phyloP scores from a whole-genome alignment of 2,329 filamentous ascomycete species.

The Phoma herbarum region DNA sequence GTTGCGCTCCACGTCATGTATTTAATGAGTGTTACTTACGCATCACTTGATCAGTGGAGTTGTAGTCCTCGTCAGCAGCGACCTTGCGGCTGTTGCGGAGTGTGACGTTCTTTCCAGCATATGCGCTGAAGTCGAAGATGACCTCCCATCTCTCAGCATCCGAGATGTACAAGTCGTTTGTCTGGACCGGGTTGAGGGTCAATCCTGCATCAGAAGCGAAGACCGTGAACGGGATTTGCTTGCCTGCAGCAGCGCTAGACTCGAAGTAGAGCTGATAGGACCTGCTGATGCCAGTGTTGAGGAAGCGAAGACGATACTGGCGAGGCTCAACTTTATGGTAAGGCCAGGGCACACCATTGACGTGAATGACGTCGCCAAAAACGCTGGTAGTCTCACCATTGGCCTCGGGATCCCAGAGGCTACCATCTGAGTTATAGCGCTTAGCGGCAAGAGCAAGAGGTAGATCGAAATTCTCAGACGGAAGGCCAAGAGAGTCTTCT shows the following conservation, averaged over 20 bases:
- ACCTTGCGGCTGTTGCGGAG: slow-evolving; percentile 57
- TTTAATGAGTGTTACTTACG: slow-evolving; percentile 6
- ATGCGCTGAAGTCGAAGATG: slow-evolving; percentile 65
- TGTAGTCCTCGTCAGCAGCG: slow-evolving; percentile 62
- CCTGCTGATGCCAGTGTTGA: slow-evolving; percentile 54
- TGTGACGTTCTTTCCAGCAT: slow-evolving; percentile 60
- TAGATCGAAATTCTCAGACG: slow-evolving; percentile 63
- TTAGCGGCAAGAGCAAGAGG: slow-evolving; percentile 63
- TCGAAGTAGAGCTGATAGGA: slow-evolving; percentile 62
- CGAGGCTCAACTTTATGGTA: slow-evolving; percentile 65
- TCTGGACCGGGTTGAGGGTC: slow-evolving; percentile 53
- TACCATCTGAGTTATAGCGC: slow-evolving; percentile 62
- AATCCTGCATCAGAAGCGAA: slow-evolving; percentile 62
- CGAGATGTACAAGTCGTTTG: slow-evolving; percentile 57
- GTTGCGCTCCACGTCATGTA: background rate
- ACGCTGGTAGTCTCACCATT: slow-evolving; percentile 58
- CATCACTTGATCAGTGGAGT: slow-evolving; percentile 55
- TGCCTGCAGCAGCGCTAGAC: slow-evolving; percentile 39
- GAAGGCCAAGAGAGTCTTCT: slow-evolving; percentile 61
- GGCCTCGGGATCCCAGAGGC: slow-evolving; percentile 58
- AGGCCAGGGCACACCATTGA: slow-evolving; percentile 69
- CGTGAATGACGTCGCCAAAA: slow-evolving; percentile 66
- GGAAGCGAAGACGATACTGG: slow-evolving; percentile 66
- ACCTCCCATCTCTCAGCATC: slow-evolving; percentile 68
- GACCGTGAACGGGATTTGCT: slow-evolving; percentile 60